Percentiles rank a stretch among this genome's conserved stretches.
phyloP scores from a whole-genome alignment of 2,329 filamentous ascomycete genomes.

The Xylaria sp. region DNA sequence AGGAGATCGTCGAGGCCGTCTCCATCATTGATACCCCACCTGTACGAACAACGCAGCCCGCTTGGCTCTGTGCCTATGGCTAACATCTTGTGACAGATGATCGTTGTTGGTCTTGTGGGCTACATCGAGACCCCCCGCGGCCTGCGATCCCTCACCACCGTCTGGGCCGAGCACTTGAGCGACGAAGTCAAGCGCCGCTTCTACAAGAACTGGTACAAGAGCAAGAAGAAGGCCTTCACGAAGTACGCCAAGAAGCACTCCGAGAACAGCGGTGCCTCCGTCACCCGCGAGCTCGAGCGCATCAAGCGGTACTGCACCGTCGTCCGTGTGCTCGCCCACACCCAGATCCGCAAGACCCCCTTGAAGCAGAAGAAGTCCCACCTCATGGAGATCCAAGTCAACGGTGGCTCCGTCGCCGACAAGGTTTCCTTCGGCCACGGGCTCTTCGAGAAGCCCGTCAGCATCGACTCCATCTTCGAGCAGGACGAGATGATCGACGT shows the following conservation, averaged over 20 bases:
- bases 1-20: constrained; percentile 92
- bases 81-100: constrained; percentile 85
- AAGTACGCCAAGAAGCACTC: constrained; percentile 99
- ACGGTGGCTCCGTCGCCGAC: constrained; percentile 93
- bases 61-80: constrained; percentile 79
- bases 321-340: constrained; percentile 98
- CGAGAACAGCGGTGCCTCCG: constrained; percentile 87
- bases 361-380: constrained; percentile 99
- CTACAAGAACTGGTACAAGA: constrained; percentile 99
- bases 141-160: constrained; percentile 98
- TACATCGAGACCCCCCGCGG: constrained; percentile 99
- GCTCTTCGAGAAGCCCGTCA: constrained; percentile 99
- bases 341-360: constrained; percentile 98
- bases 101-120: constrained; percentile 99
- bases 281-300: constrained; percentile 98
- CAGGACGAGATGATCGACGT: constrained; percentile 99
- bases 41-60: constrained; percentile 89
- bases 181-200: constrained; percentile 99
- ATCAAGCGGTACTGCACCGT: constrained; percentile 99
- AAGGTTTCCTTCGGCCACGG: constrained; percentile 96
- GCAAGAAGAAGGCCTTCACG: constrained; percentile 99
- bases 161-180: constrained; percentile 99
- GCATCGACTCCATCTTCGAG: constrained; percentile 95
- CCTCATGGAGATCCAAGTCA: constrained; percentile 99
- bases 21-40: constrained; percentile 92